Evolutionary conservation across 371 early-diverging fungal genomes (phyloP).

Genomic region (Circinella umbellata): DNA sequence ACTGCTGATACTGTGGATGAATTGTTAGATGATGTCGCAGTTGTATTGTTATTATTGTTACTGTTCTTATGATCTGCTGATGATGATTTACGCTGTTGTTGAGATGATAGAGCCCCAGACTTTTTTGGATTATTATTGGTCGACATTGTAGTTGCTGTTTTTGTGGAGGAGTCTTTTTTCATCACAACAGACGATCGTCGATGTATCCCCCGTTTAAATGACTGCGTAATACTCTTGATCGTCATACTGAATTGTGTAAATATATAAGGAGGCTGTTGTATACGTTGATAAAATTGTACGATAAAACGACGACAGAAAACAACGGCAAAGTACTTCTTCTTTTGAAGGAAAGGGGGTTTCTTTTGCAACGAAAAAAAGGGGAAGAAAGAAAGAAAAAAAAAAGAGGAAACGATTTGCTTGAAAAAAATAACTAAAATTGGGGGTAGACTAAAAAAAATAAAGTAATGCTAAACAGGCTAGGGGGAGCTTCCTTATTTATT

Average conservation of each 20-base stretch:
- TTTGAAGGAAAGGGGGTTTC: background rate
- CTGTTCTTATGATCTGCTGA: background rate
- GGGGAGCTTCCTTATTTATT: background rate
- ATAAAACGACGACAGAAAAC: background rate
- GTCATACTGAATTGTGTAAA: slow-evolving; percentile 3
- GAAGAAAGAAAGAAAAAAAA: slow-evolving; percentile 4
- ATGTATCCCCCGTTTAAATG: slow-evolving; percentile 21
- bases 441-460: background rate
- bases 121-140: slow-evolving; percentile 2
- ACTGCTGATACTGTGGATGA: slow-evolving; percentile 12
- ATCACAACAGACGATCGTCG: background rate
- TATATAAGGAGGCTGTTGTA: too few relatives aligned
- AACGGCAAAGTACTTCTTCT: background rate
- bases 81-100: background rate
- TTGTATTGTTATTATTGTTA: slow-evolving; percentile 1
- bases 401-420: slow-evolving; percentile 1
- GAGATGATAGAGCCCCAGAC: background rate
- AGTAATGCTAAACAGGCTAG: slow-evolving; percentile 7
- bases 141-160: background rate
- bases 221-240: slow-evolving; percentile 20
- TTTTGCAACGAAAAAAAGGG: slow-evolving; percentile 5
- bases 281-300: too few relatives aligned
- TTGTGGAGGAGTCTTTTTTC: background rate
- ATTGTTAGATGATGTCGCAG: slow-evolving; percentile 9
- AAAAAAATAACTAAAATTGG: background rate